Base-by-base conservation (phyloP, 495 filamentous ascomycete species). In the Lasiosphaeria ovina region DNA sequence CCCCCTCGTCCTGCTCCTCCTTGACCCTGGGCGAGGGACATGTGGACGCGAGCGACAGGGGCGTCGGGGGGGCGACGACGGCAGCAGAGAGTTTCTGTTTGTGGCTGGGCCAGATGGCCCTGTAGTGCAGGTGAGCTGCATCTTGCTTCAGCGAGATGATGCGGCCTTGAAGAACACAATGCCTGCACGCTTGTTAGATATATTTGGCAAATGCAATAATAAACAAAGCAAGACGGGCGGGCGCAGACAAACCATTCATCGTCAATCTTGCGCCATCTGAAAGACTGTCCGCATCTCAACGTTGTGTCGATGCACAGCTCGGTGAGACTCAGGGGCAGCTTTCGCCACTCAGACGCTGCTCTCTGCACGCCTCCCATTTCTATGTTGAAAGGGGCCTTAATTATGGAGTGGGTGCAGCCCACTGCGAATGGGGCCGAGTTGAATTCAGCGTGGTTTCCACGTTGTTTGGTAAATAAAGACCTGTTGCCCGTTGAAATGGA, bases 221-320 rank as follows among this genome's bases (percentile, higher is more conserved):
- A 47, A 14, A 42, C 12, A 42, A 14, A 47, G 5, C 16, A 47
- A 9, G 16, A 24, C 24, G 24, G 24, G 24, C 24, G 24, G 12
- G 11, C 44, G 44, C 36, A 1, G 17, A 33, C 61, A 44, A 66
- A 89, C 94, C 95, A 98, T 83, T 94, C 88, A 66, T 91, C 83
- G 16, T 83, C 81, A 53, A 91, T 82, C 62, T 91, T 89, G 51
- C 88, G 89, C 94, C 94, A 98, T 78, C 94, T 80, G 69, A 96
- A 97, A 3, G 92, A 93, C 68, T 97, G 93, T 17, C 93, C 93
- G 70, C 92, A 96, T 54, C 91, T 86, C 14, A 97, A 77, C 0
- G 91, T 95, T 0, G 93, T 97, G 66, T 95, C 89, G 58, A 97
- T 89, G 62, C 90, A 96, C 35, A 97, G 83, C 70, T 97, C 93